Percentiles rank a stretch among this genome's conserved stretches.
phyloP scores from a whole-genome alignment of 352 stramenopile genomes.

The Blastocystis sp. region DNA sequence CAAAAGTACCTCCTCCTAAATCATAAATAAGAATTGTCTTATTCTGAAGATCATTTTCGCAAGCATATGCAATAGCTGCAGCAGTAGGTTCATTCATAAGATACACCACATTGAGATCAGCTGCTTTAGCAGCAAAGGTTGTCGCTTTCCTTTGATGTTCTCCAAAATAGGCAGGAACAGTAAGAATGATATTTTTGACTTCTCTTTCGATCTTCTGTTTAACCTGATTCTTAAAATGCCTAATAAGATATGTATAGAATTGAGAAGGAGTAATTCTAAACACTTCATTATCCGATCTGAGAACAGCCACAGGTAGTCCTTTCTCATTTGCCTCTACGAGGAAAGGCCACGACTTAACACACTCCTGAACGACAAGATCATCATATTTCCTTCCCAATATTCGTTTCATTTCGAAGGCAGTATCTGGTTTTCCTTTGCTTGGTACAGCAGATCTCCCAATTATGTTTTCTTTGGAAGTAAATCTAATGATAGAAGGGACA shows the following conservation, averaged over 20 bases:
- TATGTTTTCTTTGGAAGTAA: conserved; percentile 71
- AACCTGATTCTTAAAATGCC: background rate
- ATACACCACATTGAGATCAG: conserved; percentile 86
- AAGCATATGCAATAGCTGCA: conserved; percentile 87
- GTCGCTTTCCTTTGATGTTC: conserved; percentile 42
- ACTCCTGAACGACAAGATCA: background rate
- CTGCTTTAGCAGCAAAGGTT: conserved; percentile 78
- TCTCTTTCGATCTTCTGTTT: background rate
- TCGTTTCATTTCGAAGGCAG: conserved; percentile 31
- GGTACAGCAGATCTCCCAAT: conserved; percentile 90
- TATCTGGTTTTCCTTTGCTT: conserved; percentile 71
- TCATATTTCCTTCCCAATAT: conserved; percentile 18
- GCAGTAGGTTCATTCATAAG: conserved; percentile 96
- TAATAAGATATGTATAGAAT: conserved; percentile 30
- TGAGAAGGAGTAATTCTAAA: background rate
- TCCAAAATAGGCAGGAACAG: conserved; percentile 65
- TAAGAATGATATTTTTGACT: conserved; percentile 39
- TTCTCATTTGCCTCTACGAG: background rate
- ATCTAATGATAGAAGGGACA: conserved; percentile 82
- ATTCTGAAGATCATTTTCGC: conserved; percentile 84
- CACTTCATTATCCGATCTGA: background rate
- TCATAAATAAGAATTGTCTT: conserved; percentile 93
- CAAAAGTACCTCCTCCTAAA: conserved; percentile 94
- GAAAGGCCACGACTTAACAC: conserved; percentile 48
- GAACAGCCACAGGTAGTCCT: background rate